Conservation (phyloP, 2,329 filamentous ascomycete genomes). For the Drechslerella coelobrocha region DNA sequence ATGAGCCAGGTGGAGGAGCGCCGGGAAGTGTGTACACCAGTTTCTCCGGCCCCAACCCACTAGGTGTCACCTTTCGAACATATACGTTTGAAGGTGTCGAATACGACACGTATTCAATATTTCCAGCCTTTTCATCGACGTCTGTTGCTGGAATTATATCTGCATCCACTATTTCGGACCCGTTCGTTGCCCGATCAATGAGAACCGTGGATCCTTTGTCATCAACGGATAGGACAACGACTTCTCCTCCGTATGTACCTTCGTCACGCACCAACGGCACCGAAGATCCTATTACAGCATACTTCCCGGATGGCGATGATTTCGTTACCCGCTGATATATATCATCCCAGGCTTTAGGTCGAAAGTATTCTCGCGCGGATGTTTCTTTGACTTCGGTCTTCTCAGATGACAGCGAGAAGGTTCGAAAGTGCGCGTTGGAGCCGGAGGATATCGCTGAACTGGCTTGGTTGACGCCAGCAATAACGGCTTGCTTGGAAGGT, state of each 20-base stretch:
- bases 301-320: slow-evolving; percentile 38
- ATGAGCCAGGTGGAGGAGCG: slow-evolving; percentile 34
- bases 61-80: slow-evolving; percentile 47
- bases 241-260: slow-evolving; percentile 39
- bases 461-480: slow-evolving; percentile 53
- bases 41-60: slow-evolving; percentile 37
- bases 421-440: slow-evolving; percentile 54
- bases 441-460: slow-evolving; percentile 33
- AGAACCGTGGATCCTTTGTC: slow-evolving; percentile 37
- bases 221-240: slow-evolving; percentile 40
- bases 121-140: slow-evolving; percentile 34
- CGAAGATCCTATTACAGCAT: slow-evolving; percentile 50
- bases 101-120: slow-evolving; percentile 51
- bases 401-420: slow-evolving; percentile 51
- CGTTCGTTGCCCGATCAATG: slow-evolving; percentile 48
- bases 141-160: slow-evolving; percentile 46
- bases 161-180: slow-evolving; percentile 52
- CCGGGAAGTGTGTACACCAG: slow-evolving; percentile 36
- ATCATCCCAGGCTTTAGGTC: slow-evolving; percentile 47
- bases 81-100: slow-evolving; percentile 43
- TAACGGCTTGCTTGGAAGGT: slow-evolving; percentile 31
- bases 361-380: slow-evolving; percentile 35
- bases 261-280: slow-evolving; percentile 47
- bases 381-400: slow-evolving; percentile 51
- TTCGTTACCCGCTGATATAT: slow-evolving; percentile 44